Base-by-base conservation (phyloP, 345 rosid genomes). In the Pistacia vera region DNA sequence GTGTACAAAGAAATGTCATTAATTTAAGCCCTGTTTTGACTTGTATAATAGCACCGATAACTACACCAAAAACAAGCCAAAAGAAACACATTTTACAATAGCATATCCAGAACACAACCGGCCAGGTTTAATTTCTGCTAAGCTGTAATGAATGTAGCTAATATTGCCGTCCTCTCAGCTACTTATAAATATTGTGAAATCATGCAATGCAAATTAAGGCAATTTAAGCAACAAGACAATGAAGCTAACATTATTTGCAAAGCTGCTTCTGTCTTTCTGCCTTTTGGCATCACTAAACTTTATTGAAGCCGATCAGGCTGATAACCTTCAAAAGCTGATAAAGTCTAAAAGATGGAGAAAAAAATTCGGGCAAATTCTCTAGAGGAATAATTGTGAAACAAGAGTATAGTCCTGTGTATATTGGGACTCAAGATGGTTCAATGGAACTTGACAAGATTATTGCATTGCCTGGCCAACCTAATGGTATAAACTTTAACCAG, bases 401-500 rank as follows among this genome's bases (percentile, higher is more conserved):
- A 17, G 63, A 28, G 20, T 1, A 41, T 66, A 41, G 74, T 49
- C 56, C 9, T 2, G 28, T 51, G 1, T 58, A 70, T 14, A 5
- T 69, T n/a, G 62, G 25, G 28, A 14, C 61, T 35, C 79, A 71
- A 35, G 70, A 74, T 69, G 79, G 77, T 17, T 80, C 61, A 18
- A 66, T 59, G 79, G 62, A 51, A n/a, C 2, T 3, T 11, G 77
- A 80, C 16, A 80, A 41, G 44, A 66, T 80, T 16, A 44, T 8
- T 59, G 68, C 75, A 49, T 75, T 79, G 35, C 82, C 82, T 1
- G 68, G 82, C 49, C 78, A 79, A 35, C 82, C 78, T 13, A 46
- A 36, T 55, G 75, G 22, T 22, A 41, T 74, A 1, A 64, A 44
- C 16, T 79, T 79, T 33, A 20, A 74, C 35, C 82, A 79, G 7